phyloP scores from a whole-genome alignment of 768 basidiomycete species.

The Fomitopsis pulvina region DNA sequence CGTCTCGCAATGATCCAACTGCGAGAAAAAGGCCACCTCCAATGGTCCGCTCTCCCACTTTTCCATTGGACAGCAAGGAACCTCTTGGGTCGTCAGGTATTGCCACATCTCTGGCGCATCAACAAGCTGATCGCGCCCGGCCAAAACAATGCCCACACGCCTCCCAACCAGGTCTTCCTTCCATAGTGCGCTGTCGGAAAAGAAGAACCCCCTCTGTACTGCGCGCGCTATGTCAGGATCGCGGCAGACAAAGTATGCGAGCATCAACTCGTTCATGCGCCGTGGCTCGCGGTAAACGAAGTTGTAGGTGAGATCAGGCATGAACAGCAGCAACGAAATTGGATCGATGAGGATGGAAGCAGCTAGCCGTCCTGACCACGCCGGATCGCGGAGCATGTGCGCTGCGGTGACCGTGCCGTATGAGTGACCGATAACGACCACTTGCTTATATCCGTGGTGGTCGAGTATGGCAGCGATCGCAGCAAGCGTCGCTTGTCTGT shows the following conservation, averaged over 20 bases:
- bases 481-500: conserved; percentile 32
- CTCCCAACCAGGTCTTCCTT: conserved; percentile 41
- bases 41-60: too few species aligned
- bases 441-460: conserved; percentile 28
- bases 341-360: conserved; percentile 54
- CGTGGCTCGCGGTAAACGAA: conserved; percentile 53
- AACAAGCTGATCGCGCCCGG: conserved; percentile 37
- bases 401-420: conserved; percentile 55
- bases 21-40: too few species aligned
- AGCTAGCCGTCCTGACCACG: conserved; percentile 28
- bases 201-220: conserved; percentile 56
- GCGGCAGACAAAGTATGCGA: conserved; percentile 62
- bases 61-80: conserved; percentile 18
- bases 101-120: conserved; percentile 29
- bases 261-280: conserved; percentile 50
- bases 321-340: conserved; percentile 57
- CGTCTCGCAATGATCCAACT: too few species aligned
- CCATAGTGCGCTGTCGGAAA: conserved; percentile 57
- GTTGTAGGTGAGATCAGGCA: conserved; percentile 58
- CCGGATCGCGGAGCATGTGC: conserved; percentile 41
- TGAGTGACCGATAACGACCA: conserved; percentile 50
- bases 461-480: conserved; percentile 40
- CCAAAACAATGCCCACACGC: conserved; percentile 29
- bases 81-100: conserved; percentile 32
- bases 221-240: conserved; percentile 58